Base-by-base conservation (phyloP, 1,284 basidiomycete genomes). In the Trichosporon sp. region DNA sequence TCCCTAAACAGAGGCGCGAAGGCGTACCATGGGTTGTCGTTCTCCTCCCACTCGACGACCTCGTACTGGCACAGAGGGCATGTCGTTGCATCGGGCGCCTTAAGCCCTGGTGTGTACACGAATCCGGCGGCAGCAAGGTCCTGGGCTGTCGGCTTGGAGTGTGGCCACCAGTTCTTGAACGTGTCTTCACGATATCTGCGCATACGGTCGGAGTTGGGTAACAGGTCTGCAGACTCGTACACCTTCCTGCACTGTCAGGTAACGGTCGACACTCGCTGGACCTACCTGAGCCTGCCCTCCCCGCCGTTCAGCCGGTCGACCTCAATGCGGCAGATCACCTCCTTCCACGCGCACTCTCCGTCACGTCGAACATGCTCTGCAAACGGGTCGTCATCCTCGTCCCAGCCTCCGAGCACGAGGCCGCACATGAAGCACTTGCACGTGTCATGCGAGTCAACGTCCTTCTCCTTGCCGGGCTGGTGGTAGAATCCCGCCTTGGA, bases 401-500 rank as follows among this genome's bases (percentile, higher is more conserved):
- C 88, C 91, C 91, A 94, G 14, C 88, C 89, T 58, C 86, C 85
- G 10, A 94, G 83, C 66, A 87, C 83, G 71, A 91, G 89, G 56
- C 82, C 83, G 78, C 91, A 94, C 59, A 87, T 77, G 73, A 87
- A 92, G 76, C 92, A 94, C 5, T 83, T 83, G 25, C 75, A 77
- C 13, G 71, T 73, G 64, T 80, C 78, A 52, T 69, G 58, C 29
- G 44, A 32, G 16, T 61, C 58, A 10, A 19, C 31, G 27, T 62
- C 58, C 21, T 46, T 33, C 16, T 37, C 52, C 2, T 65, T 31
- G 40, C 69, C 70, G 1, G 75, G 74, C 1, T 66, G 63, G 62
- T 84, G 91, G 82, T 86, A 92, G 81, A 93, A 94, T 13, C 91
- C 91, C 2, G 91, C 91, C 66, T 88, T 85, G 1, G 91, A 88